Evolutionary conservation across 805 yeast species (phyloP).

Genomic region (Ogataea saltuana): DNA sequence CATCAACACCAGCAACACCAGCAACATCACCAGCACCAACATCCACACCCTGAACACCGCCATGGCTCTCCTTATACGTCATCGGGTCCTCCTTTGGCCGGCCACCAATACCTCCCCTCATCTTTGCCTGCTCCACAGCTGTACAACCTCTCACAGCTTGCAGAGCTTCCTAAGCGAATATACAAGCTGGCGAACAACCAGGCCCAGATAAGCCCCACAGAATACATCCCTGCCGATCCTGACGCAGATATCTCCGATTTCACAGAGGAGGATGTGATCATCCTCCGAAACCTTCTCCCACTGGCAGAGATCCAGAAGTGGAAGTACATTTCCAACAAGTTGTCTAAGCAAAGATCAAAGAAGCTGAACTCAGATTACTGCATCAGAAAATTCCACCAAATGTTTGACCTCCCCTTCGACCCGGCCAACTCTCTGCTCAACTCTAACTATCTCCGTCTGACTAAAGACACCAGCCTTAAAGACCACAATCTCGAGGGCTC

Average conservation of each 20-base stretch:
- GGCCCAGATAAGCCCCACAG: slow-evolving; percentile 13
- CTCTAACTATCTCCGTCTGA: slow-evolving; percentile 21
- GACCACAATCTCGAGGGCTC: slow-evolving; percentile 32
- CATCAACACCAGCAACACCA: slow-evolving; percentile 9
- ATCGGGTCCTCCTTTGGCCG: neutral
- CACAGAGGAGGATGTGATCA: slow-evolving; percentile 34
- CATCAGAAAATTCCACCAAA: slow-evolving; percentile 34
- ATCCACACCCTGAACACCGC: too few species aligned
- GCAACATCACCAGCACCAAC: slow-evolving; percentile 7
- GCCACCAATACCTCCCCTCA: neutral
- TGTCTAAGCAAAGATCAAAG: slow-evolving; percentile 34
- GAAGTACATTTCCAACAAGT: slow-evolving; percentile 34
- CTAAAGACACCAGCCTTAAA: slow-evolving; percentile 9
- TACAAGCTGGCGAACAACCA: slow-evolving; percentile 22
- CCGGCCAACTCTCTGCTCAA: slow-evolving; percentile 27
- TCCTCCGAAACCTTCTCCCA: slow-evolving; percentile 31
- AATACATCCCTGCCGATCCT: slow-evolving; percentile 31
- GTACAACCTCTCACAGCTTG: neutral
- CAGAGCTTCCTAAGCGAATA: slow-evolving; percentile 3
- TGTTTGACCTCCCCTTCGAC: slow-evolving; percentile 35
- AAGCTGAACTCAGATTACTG: slow-evolving; percentile 35
- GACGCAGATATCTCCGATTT: slow-evolving; percentile 26
- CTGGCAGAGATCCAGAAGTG: slow-evolving; percentile 37
- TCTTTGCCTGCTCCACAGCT: neutral
- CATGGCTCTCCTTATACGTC: slow-evolving; percentile 4